Base-by-base conservation (phyloP, 352 stramenopile species). In the Globisporangium paddicum region DNA sequence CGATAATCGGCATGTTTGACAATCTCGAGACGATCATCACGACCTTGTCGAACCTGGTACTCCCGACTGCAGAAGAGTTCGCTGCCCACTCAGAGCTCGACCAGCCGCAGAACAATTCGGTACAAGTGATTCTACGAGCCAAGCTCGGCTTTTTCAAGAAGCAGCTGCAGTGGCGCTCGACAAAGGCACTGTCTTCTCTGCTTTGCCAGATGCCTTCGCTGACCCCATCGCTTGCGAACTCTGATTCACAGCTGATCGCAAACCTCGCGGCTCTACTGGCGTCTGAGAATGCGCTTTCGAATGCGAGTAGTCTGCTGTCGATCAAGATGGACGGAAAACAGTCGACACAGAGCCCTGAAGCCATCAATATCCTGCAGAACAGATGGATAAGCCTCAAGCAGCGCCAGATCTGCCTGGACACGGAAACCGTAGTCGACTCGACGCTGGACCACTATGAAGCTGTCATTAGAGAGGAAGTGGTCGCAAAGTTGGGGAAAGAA, bases 1-100 rank as follows among this genome's bases (percentile, higher is more conserved):
- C 80, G 19, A 58, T 90, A 46, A 45, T 90, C 0, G 68, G 86
- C 25, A 95, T 96, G 84, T 93, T 93, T 61, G 75, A 93, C 37
- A 68, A 75, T 11, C 38, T 90, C 28, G 80, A 90, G 38, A 55
- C 38, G 11, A 71, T 90, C 30, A 67, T 90, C 10, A 63, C 55
- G 8, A 69, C 73, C 2, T 66, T 93, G 14, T 86, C 80, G 4
- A 65, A 72, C 7, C 72, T 90, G 49, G 61, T 83, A 38, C 66
- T 85, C 7, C 56, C 63, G 25, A 64, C 51, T 13, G 48, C 73
- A 30, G 75, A 86, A 13, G 65, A 72, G 11, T 59, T 50, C 34
- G 37, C 58, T 3, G 55, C 61, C 1, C 71, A 86, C 32, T 68
- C 30, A 4, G 77, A 93, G 19, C 59, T 90, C 0, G 69, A 83